phyloP scores from a whole-genome alignment of 148 eudicot genomes.

The Spergularia marina region DNA sequence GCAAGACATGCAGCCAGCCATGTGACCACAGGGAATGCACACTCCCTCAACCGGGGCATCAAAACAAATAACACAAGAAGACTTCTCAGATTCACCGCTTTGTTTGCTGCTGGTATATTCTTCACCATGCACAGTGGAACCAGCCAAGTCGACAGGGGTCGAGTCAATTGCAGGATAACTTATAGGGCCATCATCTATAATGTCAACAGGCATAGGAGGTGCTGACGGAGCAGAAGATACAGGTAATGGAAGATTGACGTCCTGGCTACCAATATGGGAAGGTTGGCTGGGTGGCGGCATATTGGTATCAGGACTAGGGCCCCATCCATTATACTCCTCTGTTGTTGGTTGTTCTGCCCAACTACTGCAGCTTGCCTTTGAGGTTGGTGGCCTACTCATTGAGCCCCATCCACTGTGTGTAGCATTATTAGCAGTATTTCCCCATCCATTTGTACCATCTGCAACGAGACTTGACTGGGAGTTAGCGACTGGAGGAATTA shows the following conservation, averaged over 20 bases:
- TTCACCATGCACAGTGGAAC: neutral
- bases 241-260: constrained; percentile 17
- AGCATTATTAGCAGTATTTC: constrained; percentile 11
- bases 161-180: constrained; percentile 47
- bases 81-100: constrained; percentile 24
- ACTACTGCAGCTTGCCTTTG: constrained; percentile 41
- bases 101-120: constrained; percentile 18
- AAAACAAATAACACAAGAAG: constrained; percentile 57
- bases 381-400: constrained; percentile 29
- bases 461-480: constrained; percentile 26
- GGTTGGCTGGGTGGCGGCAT: constrained; percentile 17
- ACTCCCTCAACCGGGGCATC: constrained; percentile 71
- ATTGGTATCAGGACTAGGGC: constrained; percentile 14
- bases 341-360: constrained; percentile 37
- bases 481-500: constrained; percentile 12
- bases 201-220: constrained; percentile 44
- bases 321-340: constrained; percentile 57
- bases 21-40: constrained; percentile 77
- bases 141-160: constrained; percentile 39
- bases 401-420: constrained; percentile 35
- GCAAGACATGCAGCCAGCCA: constrained; percentile 75
- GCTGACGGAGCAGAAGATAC: constrained; percentile 46
- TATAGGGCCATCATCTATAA: constrained; percentile 33
- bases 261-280: constrained; percentile 1
- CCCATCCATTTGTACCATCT: constrained; percentile 37